Conservation (phyloP, 2,329 filamentous ascomycete genomes). For the Simplicillium sp. region DNA sequence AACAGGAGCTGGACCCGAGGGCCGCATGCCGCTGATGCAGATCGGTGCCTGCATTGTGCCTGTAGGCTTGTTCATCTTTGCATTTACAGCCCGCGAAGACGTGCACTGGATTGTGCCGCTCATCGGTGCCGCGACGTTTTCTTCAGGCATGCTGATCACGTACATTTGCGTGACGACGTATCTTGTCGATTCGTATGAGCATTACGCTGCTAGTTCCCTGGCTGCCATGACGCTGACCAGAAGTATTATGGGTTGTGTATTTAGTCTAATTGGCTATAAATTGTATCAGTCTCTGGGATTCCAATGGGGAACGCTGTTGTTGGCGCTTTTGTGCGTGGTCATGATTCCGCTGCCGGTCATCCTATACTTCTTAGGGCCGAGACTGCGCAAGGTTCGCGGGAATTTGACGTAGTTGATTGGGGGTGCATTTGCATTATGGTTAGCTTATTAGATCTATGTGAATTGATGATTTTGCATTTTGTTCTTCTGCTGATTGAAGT, state of each 20-base stretch:
- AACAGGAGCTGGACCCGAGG: too few species aligned
- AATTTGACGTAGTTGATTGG: too few species aligned
- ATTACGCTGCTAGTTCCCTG: conserved; percentile 49
- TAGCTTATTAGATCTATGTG: too few species aligned
- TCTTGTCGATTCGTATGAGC: conserved; percentile 44
- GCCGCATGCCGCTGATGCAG: too few species aligned
- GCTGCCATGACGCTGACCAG: conserved; percentile 52
- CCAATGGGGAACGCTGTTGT: conserved; percentile 43
- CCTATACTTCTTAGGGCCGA: conserved; percentile 47
- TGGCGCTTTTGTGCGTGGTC: conserved; percentile 44
- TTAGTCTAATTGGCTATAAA: conserved; percentile 49
- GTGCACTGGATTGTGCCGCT: conserved; percentile 47
- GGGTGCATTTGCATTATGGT: too few species aligned
- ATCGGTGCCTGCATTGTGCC: too few species aligned
- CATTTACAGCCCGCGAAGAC: conserved; percentile 40
- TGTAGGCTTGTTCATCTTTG: conserved; percentile 51
- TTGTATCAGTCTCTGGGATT: conserved; percentile 52
- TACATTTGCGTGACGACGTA: conserved; percentile 54
- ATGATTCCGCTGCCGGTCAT: conserved; percentile 48
- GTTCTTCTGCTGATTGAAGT: too few species aligned
- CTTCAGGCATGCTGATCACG: conserved; percentile 39
- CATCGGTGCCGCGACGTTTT: conserved; percentile 46
- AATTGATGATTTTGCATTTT: too few species aligned
- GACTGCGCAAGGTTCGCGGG: conserved; percentile 29
- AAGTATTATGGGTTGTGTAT: conserved; percentile 47